Percentiles rank a stretch among this genome's conserved stretches.
Evolutionary conservation across 2,329 filamentous ascomycete genomes (phyloP).

Genomic region (Coniochaeta sp.): DNA sequence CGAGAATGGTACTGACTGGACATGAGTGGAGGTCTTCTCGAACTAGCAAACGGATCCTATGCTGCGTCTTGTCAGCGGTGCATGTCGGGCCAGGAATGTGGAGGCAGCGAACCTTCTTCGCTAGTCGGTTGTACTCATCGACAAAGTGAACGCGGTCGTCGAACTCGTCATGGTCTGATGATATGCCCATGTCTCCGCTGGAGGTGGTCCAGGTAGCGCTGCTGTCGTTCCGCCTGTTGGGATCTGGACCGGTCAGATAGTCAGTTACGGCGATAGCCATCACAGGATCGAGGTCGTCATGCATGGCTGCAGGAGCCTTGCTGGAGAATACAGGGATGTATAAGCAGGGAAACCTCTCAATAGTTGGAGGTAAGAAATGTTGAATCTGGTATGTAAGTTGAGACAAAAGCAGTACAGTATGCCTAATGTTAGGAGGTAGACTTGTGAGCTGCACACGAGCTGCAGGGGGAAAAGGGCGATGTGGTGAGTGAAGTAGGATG

Average conservation of each 20-base stretch:
- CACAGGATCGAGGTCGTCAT: background rate
- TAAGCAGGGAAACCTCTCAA: background rate
- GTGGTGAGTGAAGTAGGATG: too few relatives aligned
- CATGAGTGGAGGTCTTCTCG: background rate
- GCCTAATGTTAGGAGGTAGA: background rate
- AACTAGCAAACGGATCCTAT: background rate
- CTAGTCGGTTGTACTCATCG: conserved; percentile 52
- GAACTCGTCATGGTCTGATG: conserved; percentile 41
- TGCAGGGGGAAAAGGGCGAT: background rate
- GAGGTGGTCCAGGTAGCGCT: conserved; percentile 53
- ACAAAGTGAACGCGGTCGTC: conserved; percentile 41
- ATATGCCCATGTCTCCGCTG: conserved; percentile 38
- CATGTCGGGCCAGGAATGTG: background rate
- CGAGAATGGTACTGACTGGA: background rate
- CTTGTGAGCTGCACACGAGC: background rate
- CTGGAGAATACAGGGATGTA: background rate
- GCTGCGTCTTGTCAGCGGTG: conserved; percentile 1
- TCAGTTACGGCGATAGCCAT: conserved; percentile 5
- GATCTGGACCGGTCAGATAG: conserved; percentile 11
- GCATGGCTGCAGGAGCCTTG: background rate
- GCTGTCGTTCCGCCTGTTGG: conserved; percentile 18
- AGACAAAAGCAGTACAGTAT: background rate
- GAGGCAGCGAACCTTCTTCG: conserved; percentile 39
- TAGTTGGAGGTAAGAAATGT: background rate
- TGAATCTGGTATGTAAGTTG: background rate